Conservation (phyloP, 495 filamentous ascomycete genomes). For the Friedmanniomyces endolithicus region DNA sequence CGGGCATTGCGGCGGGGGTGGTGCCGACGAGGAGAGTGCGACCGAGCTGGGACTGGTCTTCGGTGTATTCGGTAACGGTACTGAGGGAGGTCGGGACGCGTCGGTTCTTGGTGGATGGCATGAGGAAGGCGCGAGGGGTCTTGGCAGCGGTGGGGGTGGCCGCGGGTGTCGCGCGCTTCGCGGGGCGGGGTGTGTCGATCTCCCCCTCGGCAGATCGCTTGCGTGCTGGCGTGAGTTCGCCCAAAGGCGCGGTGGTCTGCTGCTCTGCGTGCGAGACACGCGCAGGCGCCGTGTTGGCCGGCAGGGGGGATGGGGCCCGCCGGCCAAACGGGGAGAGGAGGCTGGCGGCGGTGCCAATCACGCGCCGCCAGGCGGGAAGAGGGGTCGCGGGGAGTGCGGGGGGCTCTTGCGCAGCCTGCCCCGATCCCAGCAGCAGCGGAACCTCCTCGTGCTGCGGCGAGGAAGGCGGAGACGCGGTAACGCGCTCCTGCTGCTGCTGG, state of each 20-base stretch:
- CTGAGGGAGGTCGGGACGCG: conserved; percentile 8
- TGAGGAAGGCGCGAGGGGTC: neutral
- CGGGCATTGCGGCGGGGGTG: neutral
- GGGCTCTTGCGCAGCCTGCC: too few species aligned
- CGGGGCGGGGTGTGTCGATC: neutral
- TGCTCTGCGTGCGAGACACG: too few species aligned
- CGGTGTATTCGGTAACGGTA: conserved; percentile 14
- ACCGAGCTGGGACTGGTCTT: neutral
- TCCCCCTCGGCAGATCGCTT: neutral
- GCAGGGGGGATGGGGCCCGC: too few species aligned
- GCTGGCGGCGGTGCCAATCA: neutral
- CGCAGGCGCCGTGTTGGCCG: too few species aligned
- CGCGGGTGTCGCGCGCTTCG: neutral
- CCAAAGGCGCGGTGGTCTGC: neutral
- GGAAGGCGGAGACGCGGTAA: too few species aligned
- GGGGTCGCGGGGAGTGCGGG: neutral
- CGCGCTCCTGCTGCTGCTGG: too few species aligned
- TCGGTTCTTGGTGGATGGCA: conserved; percentile 9
- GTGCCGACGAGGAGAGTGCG: neutral
- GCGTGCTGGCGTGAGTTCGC: neutral
- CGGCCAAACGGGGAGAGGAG: neutral
- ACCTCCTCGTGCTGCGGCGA: too few species aligned
- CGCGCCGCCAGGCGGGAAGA: neutral
- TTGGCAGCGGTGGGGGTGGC: neutral
- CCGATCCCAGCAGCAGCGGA: too few species aligned